Base-by-base conservation (phyloP, 1,139 yeast genomes). In the Candida sp. region DNA sequence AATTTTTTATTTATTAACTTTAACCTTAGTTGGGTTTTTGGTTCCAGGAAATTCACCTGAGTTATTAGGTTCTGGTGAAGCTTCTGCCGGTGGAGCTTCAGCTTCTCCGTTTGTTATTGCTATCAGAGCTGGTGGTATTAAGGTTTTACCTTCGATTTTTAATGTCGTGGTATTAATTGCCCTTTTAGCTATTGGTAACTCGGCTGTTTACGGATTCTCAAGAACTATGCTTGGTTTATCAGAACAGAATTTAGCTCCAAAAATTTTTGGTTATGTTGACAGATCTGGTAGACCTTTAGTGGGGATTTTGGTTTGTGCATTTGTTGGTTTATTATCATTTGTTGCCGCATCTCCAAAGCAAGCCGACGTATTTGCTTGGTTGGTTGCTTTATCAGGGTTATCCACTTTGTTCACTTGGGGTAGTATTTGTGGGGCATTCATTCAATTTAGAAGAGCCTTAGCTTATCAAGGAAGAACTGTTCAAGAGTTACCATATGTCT, bases 41-140 rank as follows among this genome's bases (percentile, higher is more conserved):
- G 77, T 73, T 4, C 70, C 75, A 12, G 58, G 55, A 22, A 52
- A 59, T 45, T 60, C 67, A 7, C 46, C 52, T 2, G 53, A 64
- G 19, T 62, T 71, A 39, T 53, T 66, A 35, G 69, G 71, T n/a
- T 38, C 58, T n/a, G 56, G 61, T 5, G 51, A 61, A 12, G 50
- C 61, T 19, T 25, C 29, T 7, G 29, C 29, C 11, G 29, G 29
- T 8, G 60, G 57, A 40, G 53, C 69, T 1, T 63, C 70, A 21
- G 72, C 75, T 4, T 65, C 72, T 4, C 77, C 77, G 1, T 72
- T 72, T 49, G 76, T 71, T 40, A 65, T 72, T 47, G 76, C 77
- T 35, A 70, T 72, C 49, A 61, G 65, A 45, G 59, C 62, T 22
- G 75, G 75, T 6, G 73, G 76, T 7, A 66, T 70, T 43, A 61